Base-by-base conservation (phyloP, 2,329 filamentous ascomycete genomes). In the Neopestalotiopsis rosae region DNA sequence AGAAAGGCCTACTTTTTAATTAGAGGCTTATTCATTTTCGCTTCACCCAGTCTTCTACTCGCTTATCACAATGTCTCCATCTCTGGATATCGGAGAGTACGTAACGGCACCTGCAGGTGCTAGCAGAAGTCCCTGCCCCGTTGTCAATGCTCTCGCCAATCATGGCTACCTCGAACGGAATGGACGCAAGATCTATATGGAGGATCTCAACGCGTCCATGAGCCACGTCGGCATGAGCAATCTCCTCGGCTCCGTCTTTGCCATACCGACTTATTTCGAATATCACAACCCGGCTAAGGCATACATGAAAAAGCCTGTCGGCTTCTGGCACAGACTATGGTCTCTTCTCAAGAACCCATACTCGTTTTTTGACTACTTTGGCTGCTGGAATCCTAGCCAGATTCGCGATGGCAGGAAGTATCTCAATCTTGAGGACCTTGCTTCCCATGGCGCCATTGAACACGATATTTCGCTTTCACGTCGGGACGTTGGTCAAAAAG, bases 61-160 rank as follows among this genome's bases (percentile, higher is more conserved):
- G 10, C 17, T 24, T 56, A 24, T 34, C 66, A 62, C 40, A 30
- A 67, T 67, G 66, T 10, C 57, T 57, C 28, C 34, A 17, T 67
- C 66, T 13, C 17, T 63, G 20, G 9, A 38, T 62, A 20, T 67
- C 58, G 66, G 66, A 20, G 20, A 62, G 34, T 67, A 67, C 40
- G 57, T n/a, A 14, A 61, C 28, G 38, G 66, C 3, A 12, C 66
- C 66, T 52, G 24, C 34, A 52, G 40, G 14, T 13, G 66, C 57
- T n/a, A 67, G 66, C 66, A 72, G 73, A 1, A 69, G 65, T 24
- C 73, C 73, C 20, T 74, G 73, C 66, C 73, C 73, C 14, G 73
- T 73, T 65, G 69, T 74, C 17, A 74, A 74, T 30, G 67, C 69
- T 24, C 66, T 74, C 20, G 71, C 73, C 9, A 74, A 74, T 58